Evolutionary conservation across 2,329 filamentous ascomycete species (phyloP), one percentile per base, ranked within the genome.

Genomic region (Chaetomiaceae sp.): DNA sequence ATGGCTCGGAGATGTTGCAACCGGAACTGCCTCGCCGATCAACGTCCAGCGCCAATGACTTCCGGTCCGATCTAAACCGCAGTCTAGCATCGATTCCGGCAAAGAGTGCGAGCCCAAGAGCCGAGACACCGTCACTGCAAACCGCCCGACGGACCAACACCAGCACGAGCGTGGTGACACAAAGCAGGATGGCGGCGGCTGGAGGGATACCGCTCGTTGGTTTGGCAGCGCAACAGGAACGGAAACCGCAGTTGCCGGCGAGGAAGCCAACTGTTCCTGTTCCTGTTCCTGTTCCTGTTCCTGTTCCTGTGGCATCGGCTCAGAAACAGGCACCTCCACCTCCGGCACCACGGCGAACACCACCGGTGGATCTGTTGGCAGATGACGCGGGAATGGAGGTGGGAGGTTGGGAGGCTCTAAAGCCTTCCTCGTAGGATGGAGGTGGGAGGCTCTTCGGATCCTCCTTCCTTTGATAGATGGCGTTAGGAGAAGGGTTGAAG

Each of bases 381-480:
- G 73, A 80, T 40, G 71, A 68, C 18, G 66, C 62, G n/a, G 67
- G 68, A 32, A 48, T 56, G 3, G 75, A 75, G 33, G 69, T 80
- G 66, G 74, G 75, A 11, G 72, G 75, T 20, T 82, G 79, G 78
- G 77, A 81, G 61, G 76, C 78, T 4, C 61, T 82, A 62, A 78
- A 78, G 63, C 79, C 79, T 27, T 63, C 79, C 11, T 64, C 29
- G 11, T 33, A 45, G 42, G 29, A 45, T n/a, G 42, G 5, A 21
- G 13, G 16, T 23, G 33, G 42, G 37, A 18, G 33, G 14, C 8
- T 18, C 23, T 9, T 18, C 23, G 32, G 20, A 11, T 29, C 3
- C 37, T 27, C n/a, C n/a, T 37, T 16, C 20, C 10, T 29, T 47
- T 33, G 42, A 30, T n/a, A 23, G 13, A 34, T 20, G 11, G 20